phyloP scores from a whole-genome alignment of 495 filamentous ascomycete species.

The Massariosphaeria phaeospora region DNA sequence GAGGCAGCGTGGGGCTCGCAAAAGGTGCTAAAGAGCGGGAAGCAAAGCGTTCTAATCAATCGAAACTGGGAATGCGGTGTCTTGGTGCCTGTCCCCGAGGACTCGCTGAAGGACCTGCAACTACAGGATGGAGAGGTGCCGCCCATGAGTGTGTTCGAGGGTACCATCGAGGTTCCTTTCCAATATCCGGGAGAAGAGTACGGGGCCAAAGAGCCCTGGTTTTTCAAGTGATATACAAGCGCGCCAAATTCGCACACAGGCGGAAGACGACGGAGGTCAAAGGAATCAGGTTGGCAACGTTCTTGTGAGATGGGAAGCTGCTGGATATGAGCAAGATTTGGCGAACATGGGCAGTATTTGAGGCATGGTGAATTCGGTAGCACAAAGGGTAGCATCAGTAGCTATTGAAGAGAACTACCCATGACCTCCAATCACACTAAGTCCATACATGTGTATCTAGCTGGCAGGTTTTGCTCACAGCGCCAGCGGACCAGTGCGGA shows the following conservation, averaged over 20 bases:
- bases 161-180: constrained; percentile 67
- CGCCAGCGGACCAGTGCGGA: no score
- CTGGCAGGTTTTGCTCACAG: no score
- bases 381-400: no score
- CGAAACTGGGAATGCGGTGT: constrained; percentile 98
- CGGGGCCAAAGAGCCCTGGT: constrained; percentile 54
- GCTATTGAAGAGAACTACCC: no score
- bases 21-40: constrained; percentile 58
- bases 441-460: no score
- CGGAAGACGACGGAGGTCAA: no score
- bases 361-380: no score
- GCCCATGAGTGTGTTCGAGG: constrained; percentile 52
- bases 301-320: not conserved
- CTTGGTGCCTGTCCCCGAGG: constrained; percentile 50
- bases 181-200: constrained; percentile 53
- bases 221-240: constrained; percentile 35
- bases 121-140: constrained; percentile 15
- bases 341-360: no score
- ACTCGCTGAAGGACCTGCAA: constrained; percentile 10
- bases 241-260: not conserved
- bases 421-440: no score
- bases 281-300: no score
- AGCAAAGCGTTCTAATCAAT: constrained; percentile 68
- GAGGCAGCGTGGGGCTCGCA: constrained; percentile 89
- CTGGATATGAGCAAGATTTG: no score